Conservation (phyloP, 169 alveolate species). For the Toxoplasma gondii region DNA sequence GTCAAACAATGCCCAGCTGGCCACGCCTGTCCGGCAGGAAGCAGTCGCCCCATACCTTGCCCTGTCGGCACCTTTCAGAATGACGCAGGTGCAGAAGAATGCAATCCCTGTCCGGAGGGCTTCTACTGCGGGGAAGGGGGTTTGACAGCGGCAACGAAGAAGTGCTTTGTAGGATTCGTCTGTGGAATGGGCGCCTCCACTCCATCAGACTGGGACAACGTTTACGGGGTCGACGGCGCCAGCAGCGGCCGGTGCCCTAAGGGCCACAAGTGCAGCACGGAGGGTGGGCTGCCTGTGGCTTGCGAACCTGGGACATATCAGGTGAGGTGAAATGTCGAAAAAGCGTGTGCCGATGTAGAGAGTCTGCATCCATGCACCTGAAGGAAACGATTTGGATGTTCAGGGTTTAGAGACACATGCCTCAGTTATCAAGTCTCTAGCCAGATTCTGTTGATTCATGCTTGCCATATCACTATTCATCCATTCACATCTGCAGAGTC, state of each 20-base stretch:
- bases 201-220: constrained; percentile 66
- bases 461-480: no score
- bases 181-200: constrained; percentile 54
- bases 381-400: no score
- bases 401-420: no score
- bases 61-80: constrained; percentile 72
- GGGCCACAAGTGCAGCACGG: constrained; percentile 40
- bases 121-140: constrained; percentile 75
- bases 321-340: neutral
- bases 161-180: constrained; percentile 75
- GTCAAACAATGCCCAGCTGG: constrained; percentile 65
- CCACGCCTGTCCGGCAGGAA: constrained; percentile 59
- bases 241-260: constrained; percentile 54
- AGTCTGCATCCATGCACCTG: no score
- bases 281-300: constrained; percentile 33
- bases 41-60: constrained; percentile 50
- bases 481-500: no score
- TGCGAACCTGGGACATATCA: constrained; percentile 58
- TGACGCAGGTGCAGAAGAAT: constrained; percentile 72
- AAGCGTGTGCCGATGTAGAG: neutral
- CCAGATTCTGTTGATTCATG: no score
- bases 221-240: constrained; percentile 47
- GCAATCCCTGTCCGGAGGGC: constrained; percentile 75
- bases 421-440: no score
- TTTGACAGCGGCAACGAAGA: constrained; percentile 71